A percentile compares a stretch with the other conserved stretches of the same genome.
Conservation (phyloP, 306 rosid genomes). For the Psophocarpus tetragonolobus region DNA sequence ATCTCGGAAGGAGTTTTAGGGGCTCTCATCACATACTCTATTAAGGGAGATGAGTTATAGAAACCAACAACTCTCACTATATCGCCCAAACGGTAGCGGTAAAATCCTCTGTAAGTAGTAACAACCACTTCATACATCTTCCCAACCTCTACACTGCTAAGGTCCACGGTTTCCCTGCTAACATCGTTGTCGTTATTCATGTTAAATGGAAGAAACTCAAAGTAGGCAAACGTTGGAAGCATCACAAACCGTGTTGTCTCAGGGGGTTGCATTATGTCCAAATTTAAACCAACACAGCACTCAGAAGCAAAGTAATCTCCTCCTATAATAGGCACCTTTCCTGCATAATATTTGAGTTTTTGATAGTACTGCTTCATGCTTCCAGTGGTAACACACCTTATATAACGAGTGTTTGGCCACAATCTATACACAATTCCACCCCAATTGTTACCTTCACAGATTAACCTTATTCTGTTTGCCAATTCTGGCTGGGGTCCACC, state of each 20-base stretch:
- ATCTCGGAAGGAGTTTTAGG: conserved; percentile 53
- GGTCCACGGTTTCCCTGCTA: conserved; percentile 48
- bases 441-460: conserved; percentile 51
- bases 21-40: conserved; percentile 67
- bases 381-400: conserved; percentile 63
- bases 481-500: conserved; percentile 60
- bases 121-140: conserved; percentile 74
- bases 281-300: conserved; percentile 61
- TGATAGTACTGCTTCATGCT: conserved; percentile 62
- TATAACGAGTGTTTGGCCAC: conserved; percentile 60
- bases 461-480: conserved; percentile 46
- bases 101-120: conserved; percentile 65
- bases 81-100: conserved; percentile 65
- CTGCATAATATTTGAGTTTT: conserved; percentile 60
- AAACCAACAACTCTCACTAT: conserved; percentile 64
- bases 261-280: conserved; percentile 56
- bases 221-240: conserved; percentile 69
- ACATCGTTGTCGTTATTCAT: conserved; percentile 33
- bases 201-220: conserved; percentile 76
- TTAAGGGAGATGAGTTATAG: conserved; percentile 51
- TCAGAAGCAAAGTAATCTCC: conserved; percentile 70
- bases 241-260: conserved; percentile 52
- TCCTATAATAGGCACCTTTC: conserved; percentile 57
- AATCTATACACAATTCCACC: conserved; percentile 51
- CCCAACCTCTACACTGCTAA: conserved; percentile 55